Evolutionary conservation across 2,329 filamentous ascomycete species (phyloP).

Genomic region (Cladorrhinum sp.): DNA sequence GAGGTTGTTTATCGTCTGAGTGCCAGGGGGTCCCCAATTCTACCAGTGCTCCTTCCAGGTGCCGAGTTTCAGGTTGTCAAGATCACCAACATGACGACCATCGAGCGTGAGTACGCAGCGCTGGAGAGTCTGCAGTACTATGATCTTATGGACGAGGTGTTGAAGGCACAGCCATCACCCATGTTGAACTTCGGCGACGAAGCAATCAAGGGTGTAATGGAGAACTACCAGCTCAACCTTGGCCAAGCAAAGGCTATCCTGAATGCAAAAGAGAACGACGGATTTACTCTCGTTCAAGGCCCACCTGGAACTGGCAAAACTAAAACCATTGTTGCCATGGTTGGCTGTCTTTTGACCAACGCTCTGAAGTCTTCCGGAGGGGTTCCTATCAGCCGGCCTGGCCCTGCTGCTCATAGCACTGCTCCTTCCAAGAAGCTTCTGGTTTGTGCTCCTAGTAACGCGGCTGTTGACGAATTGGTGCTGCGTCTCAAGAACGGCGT

Average conservation of each 20-base stretch:
- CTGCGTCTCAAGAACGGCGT: conserved; percentile 87
- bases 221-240: conserved; percentile 78
- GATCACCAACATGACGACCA: conserved; percentile 87
- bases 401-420: conserved; percentile 32
- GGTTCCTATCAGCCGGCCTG: conserved; percentile 45
- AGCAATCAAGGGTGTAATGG: conserved; percentile 64
- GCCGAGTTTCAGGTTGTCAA: conserved; percentile 71
- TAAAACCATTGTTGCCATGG: conserved; percentile 95
- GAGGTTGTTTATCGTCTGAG: conserved; percentile 86
- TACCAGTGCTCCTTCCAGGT: conserved; percentile 64
- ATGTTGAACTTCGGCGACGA: conserved; percentile 77
- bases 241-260: conserved; percentile 90
- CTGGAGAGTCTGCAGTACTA: conserved; percentile 91
- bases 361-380: conserved; percentile 39
- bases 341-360: conserved; percentile 76
- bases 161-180: conserved; percentile 80
- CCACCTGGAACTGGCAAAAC: conserved; percentile 97
- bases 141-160: conserved; percentile 89
- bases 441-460: conserved; percentile 97
- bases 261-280: conserved; percentile 91
- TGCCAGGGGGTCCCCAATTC: conserved; percentile 60
- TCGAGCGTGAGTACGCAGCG: conserved; percentile 93
- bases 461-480: conserved; percentile 93
- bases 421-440: conserved; percentile 74
- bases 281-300: conserved; percentile 93